A percentile compares a stretch with the other conserved stretches of the same genome.
phyloP scores from a whole-genome alignment of 2,329 filamentous ascomycete genomes.

The Aspergillus sp. region DNA sequence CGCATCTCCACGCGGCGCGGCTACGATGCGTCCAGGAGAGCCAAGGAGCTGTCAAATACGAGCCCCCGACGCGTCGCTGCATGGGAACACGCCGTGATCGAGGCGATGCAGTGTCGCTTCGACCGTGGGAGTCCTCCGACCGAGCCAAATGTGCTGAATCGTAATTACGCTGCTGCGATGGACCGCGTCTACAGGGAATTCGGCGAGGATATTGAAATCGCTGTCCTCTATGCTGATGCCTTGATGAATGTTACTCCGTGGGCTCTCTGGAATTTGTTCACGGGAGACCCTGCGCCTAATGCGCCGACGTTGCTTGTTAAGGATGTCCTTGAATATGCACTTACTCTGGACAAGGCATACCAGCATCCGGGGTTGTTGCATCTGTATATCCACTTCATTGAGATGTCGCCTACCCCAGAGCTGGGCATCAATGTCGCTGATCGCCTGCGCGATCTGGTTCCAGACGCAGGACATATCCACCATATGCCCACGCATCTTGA shows the following conservation, averaged over 20 bases:
- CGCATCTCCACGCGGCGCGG: conserved; percentile 49
- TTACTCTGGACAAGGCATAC: conserved; percentile 51
- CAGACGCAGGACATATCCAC: conserved; percentile 68
- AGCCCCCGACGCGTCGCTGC: conserved; percentile 20
- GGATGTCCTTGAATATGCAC: conserved; percentile 57
- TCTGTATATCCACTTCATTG: conserved; percentile 74
- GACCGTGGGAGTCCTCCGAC: conserved; percentile 39
- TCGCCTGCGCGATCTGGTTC: conserved; percentile 62
- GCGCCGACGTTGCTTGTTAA: conserved; percentile 61
- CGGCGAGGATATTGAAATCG: conserved; percentile 60
- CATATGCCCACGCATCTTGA: conserved; percentile 81
- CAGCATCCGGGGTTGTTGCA: conserved; percentile 71
- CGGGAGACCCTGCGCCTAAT: conserved; percentile 54
- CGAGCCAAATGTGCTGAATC: conserved; percentile 57
- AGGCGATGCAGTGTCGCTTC: conserved; percentile 63
- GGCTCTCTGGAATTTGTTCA: conserved; percentile 63
- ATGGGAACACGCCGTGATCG: conserved; percentile 60
- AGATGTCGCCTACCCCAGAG: conserved; percentile 70
- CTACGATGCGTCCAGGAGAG: conserved; percentile 46
- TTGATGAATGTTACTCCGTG: conserved; percentile 67
- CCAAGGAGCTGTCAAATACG: conserved; percentile 38
- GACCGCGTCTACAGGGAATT: conserved; percentile 53
- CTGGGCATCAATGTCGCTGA: conserved; percentile 61
- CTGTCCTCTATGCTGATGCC: conserved; percentile 62
- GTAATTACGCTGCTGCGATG: conserved; percentile 64